Conservation (phyloP, 805 yeast species). For the Maudiozyma bulderi region DNA sequence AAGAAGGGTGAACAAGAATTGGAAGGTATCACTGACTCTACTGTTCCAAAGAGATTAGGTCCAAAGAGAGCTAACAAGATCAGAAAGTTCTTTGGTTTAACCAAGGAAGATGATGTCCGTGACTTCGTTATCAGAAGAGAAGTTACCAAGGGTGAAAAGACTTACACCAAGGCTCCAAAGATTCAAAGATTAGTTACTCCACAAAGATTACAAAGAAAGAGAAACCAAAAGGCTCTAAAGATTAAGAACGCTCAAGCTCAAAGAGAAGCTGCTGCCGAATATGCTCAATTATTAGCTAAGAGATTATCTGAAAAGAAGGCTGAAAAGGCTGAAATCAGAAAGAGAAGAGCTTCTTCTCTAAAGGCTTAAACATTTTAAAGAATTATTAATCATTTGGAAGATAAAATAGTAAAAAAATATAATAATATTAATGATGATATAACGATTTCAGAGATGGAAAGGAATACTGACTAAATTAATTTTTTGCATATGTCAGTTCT, state of each 20-base stretch:
- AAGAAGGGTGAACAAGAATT: slow-evolving; percentile 96
- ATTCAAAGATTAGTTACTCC: slow-evolving; percentile 99
- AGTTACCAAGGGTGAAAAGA: slow-evolving; percentile 93
- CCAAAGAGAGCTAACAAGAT: slow-evolving; percentile 99
- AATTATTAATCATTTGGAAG: too few relatives aligned
- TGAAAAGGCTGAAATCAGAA: slow-evolving; percentile 95
- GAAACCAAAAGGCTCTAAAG: slow-evolving; percentile 88
- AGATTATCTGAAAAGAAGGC: slow-evolving; percentile 97
- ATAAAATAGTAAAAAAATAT: not conserved
- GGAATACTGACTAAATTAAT: not conserved
- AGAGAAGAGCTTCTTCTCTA: slow-evolving; percentile 99
- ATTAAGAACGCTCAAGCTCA: slow-evolving; percentile 94
- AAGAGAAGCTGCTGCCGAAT: slow-evolving; percentile 99
- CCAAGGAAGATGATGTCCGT: slow-evolving; percentile 40
- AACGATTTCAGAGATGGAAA: too few relatives aligned
- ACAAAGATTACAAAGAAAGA: slow-evolving; percentile 97
- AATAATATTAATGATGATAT: not conserved
- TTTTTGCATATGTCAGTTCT: not conserved
- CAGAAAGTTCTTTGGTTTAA: slow-evolving; percentile 94
- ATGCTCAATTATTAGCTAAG: slow-evolving; percentile 96
- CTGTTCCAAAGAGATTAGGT: slow-evolving; percentile 97
- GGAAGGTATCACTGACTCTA: slow-evolving; percentile 87
- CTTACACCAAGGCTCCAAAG: slow-evolving; percentile 92
- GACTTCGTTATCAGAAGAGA: slow-evolving; percentile 95
- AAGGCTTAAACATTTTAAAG: slow-evolving; percentile 50